phyloP scores from a whole-genome alignment of 495 filamentous ascomycete genomes.

The Aspergillus taichungensis region DNA sequence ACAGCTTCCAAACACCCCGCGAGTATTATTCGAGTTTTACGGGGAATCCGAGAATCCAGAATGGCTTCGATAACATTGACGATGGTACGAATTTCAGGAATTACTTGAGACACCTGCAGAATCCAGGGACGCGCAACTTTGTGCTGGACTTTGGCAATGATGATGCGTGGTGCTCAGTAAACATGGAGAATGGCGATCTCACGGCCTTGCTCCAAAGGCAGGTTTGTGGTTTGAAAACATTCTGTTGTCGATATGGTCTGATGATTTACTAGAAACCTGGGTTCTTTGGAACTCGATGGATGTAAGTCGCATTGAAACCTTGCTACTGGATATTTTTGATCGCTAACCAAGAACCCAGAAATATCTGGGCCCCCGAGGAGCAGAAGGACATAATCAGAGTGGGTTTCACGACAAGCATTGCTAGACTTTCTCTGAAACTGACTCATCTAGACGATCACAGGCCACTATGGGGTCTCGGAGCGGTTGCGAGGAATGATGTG shows the following conservation, averaged over 20 bases:
- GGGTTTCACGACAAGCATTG: background rate
- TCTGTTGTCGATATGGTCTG: background rate
- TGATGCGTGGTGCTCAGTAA: constrained; percentile 51
- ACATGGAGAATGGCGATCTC: constrained; percentile 44
- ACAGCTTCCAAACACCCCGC: constrained; percentile 14
- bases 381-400: constrained; percentile 48
- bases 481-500: constrained; percentile 59
- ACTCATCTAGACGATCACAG: constrained; percentile 24
- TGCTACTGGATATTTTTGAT: background rate
- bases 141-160: constrained; percentile 63
- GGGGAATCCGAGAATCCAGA: constrained; percentile 8
- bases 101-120: constrained; percentile 25
- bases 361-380: constrained; percentile 62
- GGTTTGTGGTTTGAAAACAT: constrained; percentile 14
- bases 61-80: constrained; percentile 49
- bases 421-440: background rate
- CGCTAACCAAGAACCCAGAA: constrained; percentile 30
- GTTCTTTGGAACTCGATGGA: constrained; percentile 54
- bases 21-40: constrained; percentile 32
- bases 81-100: constrained; percentile 33
- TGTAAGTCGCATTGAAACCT: constrained; percentile 37
- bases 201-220: constrained; percentile 22
- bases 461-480: constrained; percentile 58
- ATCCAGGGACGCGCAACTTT: constrained; percentile 49
- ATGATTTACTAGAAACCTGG: constrained; percentile 21